A percentile compares a stretch with the other conserved stretches of the same genome.
Conservation (phyloP, 1,139 yeast genomes). For the Maudiozyma humilis region DNA sequence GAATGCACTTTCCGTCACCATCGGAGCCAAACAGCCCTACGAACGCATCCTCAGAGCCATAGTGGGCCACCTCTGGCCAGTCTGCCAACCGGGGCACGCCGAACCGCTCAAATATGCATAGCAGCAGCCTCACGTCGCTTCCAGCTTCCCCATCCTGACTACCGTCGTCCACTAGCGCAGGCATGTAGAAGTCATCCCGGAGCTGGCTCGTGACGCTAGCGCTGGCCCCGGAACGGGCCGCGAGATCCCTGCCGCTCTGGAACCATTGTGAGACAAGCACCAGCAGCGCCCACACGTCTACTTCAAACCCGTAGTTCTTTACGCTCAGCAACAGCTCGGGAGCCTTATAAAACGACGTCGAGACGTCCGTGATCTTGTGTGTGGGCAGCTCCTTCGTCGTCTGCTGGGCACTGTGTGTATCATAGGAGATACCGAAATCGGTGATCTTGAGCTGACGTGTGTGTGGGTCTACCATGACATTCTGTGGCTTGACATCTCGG, state of each 20-base stretch:
- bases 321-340: slow-evolving; percentile 76
- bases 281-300: slow-evolving; percentile 82
- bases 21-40: slow-evolving; percentile 30
- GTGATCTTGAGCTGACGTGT: slow-evolving; percentile 39
- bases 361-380: slow-evolving; percentile 58
- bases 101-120: slow-evolving; percentile 51
- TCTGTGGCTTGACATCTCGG: slow-evolving; percentile 79
- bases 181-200: slow-evolving; percentile 31
- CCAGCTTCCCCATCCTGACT: slow-evolving; percentile 33
- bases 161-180: slow-evolving; percentile 29
- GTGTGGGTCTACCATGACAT: slow-evolving; percentile 44
- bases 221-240: not conserved
- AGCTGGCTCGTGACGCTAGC: not conserved
- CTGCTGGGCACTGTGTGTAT: slow-evolving; percentile 32
- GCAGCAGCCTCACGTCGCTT: slow-evolving; percentile 60
- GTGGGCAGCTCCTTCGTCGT: slow-evolving; percentile 35
- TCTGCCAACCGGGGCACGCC: slow-evolving; percentile 56
- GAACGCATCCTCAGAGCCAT: slow-evolving; percentile 37
- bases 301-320: slow-evolving; percentile 47
- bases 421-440: slow-evolving; percentile 76
- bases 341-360: slow-evolving; percentile 72
- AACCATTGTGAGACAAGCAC: slow-evolving; percentile 56
- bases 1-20: slow-evolving; percentile 19
- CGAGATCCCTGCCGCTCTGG: slow-evolving; percentile 36
- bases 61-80: slow-evolving; percentile 42